Evolutionary conservation across 1,284 basidiomycete genomes (phyloP), one percentile per base, ranked within the genome.

Genomic region (Ganoderma sinense): DNA sequence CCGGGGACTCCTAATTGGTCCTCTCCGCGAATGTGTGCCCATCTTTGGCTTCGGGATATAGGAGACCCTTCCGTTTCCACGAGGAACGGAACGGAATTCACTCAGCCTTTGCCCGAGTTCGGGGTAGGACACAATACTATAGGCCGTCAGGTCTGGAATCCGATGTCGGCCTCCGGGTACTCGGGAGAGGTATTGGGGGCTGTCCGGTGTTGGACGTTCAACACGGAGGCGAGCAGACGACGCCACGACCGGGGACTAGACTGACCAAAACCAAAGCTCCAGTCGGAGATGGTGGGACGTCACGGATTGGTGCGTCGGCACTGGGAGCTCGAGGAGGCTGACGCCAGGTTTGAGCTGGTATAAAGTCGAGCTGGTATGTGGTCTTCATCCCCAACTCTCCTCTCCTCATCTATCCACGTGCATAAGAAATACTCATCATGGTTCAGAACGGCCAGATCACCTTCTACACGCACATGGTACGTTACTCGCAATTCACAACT

Each of bases 371-470:
- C 23, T 4, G 13, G 20, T 11, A 26, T 23, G 26, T 26, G 13
- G 13, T 26, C 23, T 23, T 11, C 48, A 20, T 51, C 23, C 23
- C 48, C 23, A 26, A 26, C 48, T 26, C 48, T 4, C 23, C 23
- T n/a, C 48, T 10, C 2, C 26, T 26, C 23, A 51, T 51, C 23
- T 13, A 26, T 13, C 13, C 23, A 51, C 48, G 11, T 5, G 26
- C 7, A 23, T 26, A 13, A 51, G 11, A 51, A 51, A 23, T 10
- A 51, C n/a, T n/a, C 23, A 11, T 26, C 48, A 65, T 65, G 64
- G 64, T 59, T 45, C 64, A 65, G 41, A 29, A 39, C 16, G 55
- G 43, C 13, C 56, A 66, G 45, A 66, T 66, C 23, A 61, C 51
- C 26, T 41, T 62, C 36, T 67, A 62, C 23, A 33, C 39, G 18